Evolutionary conservation across 495 filamentous ascomycete genomes (phyloP), one percentile per base, ranked within the genome.

Genomic region (Penicillium soppii): DNA sequence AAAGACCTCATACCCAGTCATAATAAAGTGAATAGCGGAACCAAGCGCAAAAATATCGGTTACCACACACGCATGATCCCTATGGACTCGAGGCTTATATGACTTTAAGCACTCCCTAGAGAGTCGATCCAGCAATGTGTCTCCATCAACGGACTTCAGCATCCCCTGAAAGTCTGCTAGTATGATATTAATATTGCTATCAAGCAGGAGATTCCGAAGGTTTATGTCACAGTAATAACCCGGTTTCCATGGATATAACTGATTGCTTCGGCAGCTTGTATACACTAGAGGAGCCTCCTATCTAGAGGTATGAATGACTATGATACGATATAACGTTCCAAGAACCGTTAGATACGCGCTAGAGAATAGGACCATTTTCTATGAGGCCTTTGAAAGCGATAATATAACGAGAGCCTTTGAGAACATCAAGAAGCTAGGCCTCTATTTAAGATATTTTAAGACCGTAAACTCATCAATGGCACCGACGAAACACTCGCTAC

Each of bases 401-500:
- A 40, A 65, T 54, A 19, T 54, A 36, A 13, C 44, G 54, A 49
- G 61, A 52, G 13, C 33, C 32, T 50, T 48, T 52, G 7, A 65
- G 38, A 20, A 48, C 33, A 5, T 38, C 37, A 27, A 61, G 52
- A 50, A 65, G 49, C 45, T 58, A 32, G 10, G 41, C 54, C 40
- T 65, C 61, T 26, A 65, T 43, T 15, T 45, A 4, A 37, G 74
- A 69, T 16, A 68, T 68, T 43, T 60, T 19, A 47, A 72, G 66
- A 44, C 58, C 66, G 59, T 81, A 76, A 45, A 79, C 7, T 79
- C 78, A 26, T 78, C 77, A 17, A 48, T 54, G 16, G 16, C n/a
- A 1, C 42, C 42, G 26, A 44, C 16, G 26, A 52, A 81, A 74
- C 50, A 69, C 61, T 9, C 47, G 48, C 42, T 57, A 57, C 13